phyloP scores from a whole-genome alignment of 352 stramenopile species.

The Phytopythium litorale region DNA sequence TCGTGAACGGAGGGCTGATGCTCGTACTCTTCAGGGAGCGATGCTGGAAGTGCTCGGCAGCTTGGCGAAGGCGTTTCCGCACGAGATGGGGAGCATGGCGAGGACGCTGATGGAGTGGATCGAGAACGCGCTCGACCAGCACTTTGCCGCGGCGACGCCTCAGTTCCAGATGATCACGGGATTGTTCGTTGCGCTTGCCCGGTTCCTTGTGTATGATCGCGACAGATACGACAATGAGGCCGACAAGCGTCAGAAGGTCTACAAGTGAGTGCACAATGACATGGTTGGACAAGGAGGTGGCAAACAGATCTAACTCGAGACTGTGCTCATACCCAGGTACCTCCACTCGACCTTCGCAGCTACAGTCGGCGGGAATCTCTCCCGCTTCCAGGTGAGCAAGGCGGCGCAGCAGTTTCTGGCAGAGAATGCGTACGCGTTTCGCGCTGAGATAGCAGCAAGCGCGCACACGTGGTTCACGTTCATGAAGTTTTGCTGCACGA shows the following conservation, averaged over 20 bases:
- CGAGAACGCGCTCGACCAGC: slow-evolving; percentile 67
- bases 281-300: background rate
- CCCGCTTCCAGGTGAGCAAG: slow-evolving; percentile 66
- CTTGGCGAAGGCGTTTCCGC: slow-evolving; percentile 46
- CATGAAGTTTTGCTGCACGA: slow-evolving; percentile 64
- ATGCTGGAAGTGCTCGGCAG: slow-evolving; percentile 63
- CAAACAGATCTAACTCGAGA: too few species aligned
- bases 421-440: slow-evolving; percentile 36
- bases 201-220: slow-evolving; percentile 46
- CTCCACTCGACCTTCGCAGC: slow-evolving; percentile 56
- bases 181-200: slow-evolving; percentile 53
- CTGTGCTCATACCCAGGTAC: slow-evolving; percentile 28
- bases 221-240: slow-evolving; percentile 40
- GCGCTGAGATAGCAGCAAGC: slow-evolving; percentile 50
- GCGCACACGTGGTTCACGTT: slow-evolving; percentile 57
- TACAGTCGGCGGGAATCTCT: slow-evolving; percentile 53
- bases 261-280: slow-evolving; percentile 40
- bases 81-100: slow-evolving; percentile 24
- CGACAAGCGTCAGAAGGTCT: slow-evolving; percentile 49
- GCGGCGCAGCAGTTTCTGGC: slow-evolving; percentile 49
- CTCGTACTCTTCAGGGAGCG: slow-evolving; percentile 29
- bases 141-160: slow-evolving; percentile 56
- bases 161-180: slow-evolving; percentile 79
- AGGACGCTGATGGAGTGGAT: slow-evolving; percentile 53
- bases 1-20: background rate